Base-by-base conservation (phyloP, 2,329 filamentous ascomycete species). In the Paraphoma sp. region DNA sequence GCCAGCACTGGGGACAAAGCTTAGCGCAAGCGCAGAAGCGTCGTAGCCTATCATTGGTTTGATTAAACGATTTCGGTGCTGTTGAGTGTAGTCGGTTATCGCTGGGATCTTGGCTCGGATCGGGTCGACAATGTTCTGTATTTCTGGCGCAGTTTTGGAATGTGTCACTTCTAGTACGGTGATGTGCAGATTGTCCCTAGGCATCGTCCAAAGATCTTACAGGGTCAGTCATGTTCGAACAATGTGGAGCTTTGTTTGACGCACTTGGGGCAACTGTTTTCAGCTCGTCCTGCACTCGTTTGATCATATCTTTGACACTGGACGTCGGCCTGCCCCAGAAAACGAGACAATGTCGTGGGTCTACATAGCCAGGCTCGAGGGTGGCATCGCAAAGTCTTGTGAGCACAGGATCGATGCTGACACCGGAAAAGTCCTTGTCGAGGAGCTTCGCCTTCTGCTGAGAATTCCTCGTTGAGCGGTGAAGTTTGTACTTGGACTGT, bases 11-110 rank as follows among this genome's bases (percentile, higher is more conserved):
- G 94, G 93, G 1, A 97, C 80, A 76, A 96, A 97, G 28, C 91
- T 95, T 33, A 98, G 78, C 1, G 94, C 94, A 53, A 97, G 82
- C 14, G 93, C 94, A 5, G 92, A 89, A 1, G 91, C 85, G 73
- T 98, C 94, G 71, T 90, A 96, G 23, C 91, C 92, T 45, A 98
- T 75, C 73, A 90, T 83, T 1, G 94, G 94, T 75, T 90, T 95
- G 57, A 96, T 86, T 3, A 97, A 86, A 10, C 91, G 86, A 1
- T 90, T 81, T 44, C 90, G 87, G 72, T 93, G 88, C 4, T 78
- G 73, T 68, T 84, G 83, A 0, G 90, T 87, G 70, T 89, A 88
- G 69, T 88, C 85, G 5, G 86, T 85, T 62, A 96, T 85, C 9
- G 79, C 70, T 7, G 84, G 79, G 36, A 91, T 81, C 30, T 80